phyloP scores from a whole-genome alignment of 192 early-diverging fungal species.

The Coemansia sp. region DNA sequence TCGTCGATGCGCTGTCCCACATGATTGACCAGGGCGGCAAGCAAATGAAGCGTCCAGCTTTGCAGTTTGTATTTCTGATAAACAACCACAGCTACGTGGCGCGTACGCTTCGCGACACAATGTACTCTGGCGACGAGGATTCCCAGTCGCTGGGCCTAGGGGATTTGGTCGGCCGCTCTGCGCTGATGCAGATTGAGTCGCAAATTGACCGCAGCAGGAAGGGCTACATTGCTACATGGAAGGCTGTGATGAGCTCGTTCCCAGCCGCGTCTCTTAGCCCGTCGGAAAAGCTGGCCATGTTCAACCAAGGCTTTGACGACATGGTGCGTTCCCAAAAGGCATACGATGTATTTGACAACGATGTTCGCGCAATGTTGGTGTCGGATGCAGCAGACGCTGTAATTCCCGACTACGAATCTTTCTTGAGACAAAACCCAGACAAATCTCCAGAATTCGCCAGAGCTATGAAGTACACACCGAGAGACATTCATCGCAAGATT shows the following conservation, averaged over 20 bases:
- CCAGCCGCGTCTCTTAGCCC: slow-evolving; percentile 45
- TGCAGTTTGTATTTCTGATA: slow-evolving; percentile 52
- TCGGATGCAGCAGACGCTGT: slow-evolving; percentile 46
- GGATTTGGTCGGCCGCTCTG: slow-evolving; percentile 48
- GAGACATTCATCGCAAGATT: slow-evolving; percentile 48
- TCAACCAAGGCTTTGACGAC: slow-evolving; percentile 52
- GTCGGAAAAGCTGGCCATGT: slow-evolving; percentile 47
- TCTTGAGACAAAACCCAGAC: slow-evolving; percentile 50
- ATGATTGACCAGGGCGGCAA: slow-evolving; percentile 51
- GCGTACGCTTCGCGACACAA: slow-evolving; percentile 45
- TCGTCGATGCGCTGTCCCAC: slow-evolving; percentile 41
- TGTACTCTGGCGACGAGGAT: slow-evolving; percentile 47
- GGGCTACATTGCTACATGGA: slow-evolving; percentile 51
- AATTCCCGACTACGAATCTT: slow-evolving; percentile 45
- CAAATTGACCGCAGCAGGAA: slow-evolving; percentile 53
- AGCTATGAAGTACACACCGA: slow-evolving; percentile 51
- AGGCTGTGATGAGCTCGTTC: slow-evolving; percentile 52
- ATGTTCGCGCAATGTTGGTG: slow-evolving; percentile 46
- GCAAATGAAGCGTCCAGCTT: slow-evolving; percentile 50
- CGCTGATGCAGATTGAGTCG: slow-evolving; percentile 38
- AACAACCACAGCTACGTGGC: slow-evolving; percentile 53
- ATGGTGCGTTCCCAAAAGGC: slow-evolving; percentile 51
- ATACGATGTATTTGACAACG: slow-evolving; percentile 48
- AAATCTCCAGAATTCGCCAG: slow-evolving; percentile 47
- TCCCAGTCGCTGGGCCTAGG: slow-evolving; percentile 51